Conservation (phyloP, 139 green algal species). For the Chlorella sp. region DNA sequence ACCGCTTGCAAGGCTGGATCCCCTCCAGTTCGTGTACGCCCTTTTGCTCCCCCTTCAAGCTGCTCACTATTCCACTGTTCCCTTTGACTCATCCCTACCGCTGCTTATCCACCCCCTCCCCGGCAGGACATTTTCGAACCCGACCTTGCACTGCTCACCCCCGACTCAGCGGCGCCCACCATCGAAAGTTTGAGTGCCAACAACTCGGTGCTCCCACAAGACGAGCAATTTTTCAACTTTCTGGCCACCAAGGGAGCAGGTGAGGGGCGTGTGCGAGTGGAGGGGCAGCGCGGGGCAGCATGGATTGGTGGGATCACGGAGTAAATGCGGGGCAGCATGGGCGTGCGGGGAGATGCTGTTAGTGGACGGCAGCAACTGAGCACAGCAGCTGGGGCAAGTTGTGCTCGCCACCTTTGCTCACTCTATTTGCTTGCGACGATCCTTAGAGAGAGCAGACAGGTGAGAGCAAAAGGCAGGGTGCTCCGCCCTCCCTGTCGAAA, state of each 20-base stretch:
- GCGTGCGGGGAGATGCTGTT: too few species aligned
- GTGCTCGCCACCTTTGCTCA: too few species aligned
- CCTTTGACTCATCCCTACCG: neutral
- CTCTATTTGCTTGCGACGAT: too few species aligned
- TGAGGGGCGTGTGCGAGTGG: neutral
- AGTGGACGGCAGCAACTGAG: too few species aligned
- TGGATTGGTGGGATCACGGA: too few species aligned
- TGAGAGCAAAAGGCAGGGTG: too few species aligned
- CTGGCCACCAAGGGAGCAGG: conserved; percentile 38
- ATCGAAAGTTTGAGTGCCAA: conserved; percentile 12
- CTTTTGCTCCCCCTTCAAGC: neutral
- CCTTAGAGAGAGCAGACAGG: too few species aligned
- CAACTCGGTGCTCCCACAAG: neutral
- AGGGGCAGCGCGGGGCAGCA: too few species aligned
- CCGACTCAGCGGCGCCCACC: neutral
- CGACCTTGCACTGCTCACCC: conserved; percentile 9
- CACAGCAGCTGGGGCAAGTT: too few species aligned
- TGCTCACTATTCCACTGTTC: neutral
- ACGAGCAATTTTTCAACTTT: conserved; percentile 37
- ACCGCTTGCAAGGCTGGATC: neutral
- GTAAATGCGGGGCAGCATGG: too few species aligned
- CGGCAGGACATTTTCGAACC: conserved; percentile 41
- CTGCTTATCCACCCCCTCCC: neutral
- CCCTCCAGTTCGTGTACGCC: neutral
- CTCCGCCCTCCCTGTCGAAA: too few species aligned